Evolutionary conservation across 768 basidiomycete species (phyloP), one percentile per base, ranked within the genome.

Genomic region (Lentinus brumalis): DNA sequence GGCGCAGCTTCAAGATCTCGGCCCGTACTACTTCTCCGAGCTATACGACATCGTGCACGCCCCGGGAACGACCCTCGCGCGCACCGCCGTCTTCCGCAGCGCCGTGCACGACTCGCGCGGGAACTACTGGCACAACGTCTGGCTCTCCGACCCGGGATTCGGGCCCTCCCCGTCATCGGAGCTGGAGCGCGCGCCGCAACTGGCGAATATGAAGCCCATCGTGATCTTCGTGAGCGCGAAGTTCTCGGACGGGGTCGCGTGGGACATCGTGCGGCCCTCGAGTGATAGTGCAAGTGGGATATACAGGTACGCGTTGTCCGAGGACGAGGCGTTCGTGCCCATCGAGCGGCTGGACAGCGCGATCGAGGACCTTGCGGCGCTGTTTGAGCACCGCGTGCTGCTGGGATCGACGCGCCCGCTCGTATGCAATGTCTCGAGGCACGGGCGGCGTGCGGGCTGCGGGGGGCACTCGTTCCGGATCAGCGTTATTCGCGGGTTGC

Each of bases 21-120:
- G 35, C 7, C 59, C 51, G 26, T 55, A 58, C 30, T 50, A 61
- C 42, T 49, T 57, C 41, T 40, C 66, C 39, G 67, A 68, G 53
- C 40, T 66, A 12, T 68, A 65, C 59, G 47, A 66, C 52, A 53
- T 59, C 50, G 44, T 65, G 49, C 39, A 60, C 39, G 54, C 46
- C 38, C 31, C 58, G 38, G 45, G 39, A 11, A 14, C 53, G 40
- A 56, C 32, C 15, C 39, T 56, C 50, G 44, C 49, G 11, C 56
- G 52, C 35, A 7, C 53, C 18, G 35, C 54, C 8, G 53, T 55
- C 18, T 38, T 55, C 3, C 53, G 41, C 5, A 35, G 52, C 10
- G 30, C 32, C 6, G 2, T 55, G 26, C 31, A 42, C 56, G 44
- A 53, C n/a, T 38, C 32, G n/a, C 30, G 42, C 38, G 53, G 60